Percentiles rank a stretch among this genome's conserved stretches.
Conservation (phyloP, 345 rosid species). For the Hevea brasiliensis region DNA sequence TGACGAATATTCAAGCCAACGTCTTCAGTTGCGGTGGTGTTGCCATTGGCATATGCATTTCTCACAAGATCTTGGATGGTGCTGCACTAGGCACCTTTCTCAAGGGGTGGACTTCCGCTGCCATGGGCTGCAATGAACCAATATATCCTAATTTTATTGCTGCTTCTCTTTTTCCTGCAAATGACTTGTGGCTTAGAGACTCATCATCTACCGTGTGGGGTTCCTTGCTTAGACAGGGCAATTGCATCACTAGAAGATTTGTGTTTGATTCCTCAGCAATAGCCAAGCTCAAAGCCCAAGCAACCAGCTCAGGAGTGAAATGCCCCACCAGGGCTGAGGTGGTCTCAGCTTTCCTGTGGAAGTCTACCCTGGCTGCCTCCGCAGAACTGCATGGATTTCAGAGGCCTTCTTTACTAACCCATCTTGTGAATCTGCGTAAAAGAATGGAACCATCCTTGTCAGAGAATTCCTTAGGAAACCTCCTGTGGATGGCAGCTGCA, state of each 20-base stretch:
- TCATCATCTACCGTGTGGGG: conserved; percentile 28
- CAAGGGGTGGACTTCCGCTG: conserved; percentile 14
- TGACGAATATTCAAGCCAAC: conserved; percentile 27
- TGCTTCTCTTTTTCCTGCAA: conserved; percentile 36
- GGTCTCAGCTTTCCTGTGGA: conserved; percentile 27
- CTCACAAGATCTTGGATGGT: conserved; percentile 25
- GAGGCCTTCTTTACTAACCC: conserved; percentile 31
- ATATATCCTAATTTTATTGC: conserved; percentile 25
- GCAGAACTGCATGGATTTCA: conserved; percentile 8
- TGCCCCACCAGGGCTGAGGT: conserved; percentile 25
- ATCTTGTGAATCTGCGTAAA: conserved; percentile 38
- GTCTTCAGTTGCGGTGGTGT: conserved; percentile 19
- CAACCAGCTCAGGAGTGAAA: neutral
- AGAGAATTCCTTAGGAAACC: conserved; percentile 31
- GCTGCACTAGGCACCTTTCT: conserved; percentile 16
- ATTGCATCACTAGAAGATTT: conserved; percentile 19
- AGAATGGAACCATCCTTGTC: conserved; percentile 27
- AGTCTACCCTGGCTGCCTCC: conserved; percentile 29
- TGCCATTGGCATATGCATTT: conserved; percentile 19
- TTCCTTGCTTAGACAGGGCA: conserved; percentile 36
- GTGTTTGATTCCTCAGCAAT: conserved; percentile 16
- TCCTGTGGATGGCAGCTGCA: conserved; percentile 37
- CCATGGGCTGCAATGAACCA: neutral
- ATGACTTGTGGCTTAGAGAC: conserved; percentile 37
- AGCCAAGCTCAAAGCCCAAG: conserved; percentile 2